Evolutionary conservation across 177 flowering plant species (phyloP).

Genomic region (Telopea speciosissima): DNA sequence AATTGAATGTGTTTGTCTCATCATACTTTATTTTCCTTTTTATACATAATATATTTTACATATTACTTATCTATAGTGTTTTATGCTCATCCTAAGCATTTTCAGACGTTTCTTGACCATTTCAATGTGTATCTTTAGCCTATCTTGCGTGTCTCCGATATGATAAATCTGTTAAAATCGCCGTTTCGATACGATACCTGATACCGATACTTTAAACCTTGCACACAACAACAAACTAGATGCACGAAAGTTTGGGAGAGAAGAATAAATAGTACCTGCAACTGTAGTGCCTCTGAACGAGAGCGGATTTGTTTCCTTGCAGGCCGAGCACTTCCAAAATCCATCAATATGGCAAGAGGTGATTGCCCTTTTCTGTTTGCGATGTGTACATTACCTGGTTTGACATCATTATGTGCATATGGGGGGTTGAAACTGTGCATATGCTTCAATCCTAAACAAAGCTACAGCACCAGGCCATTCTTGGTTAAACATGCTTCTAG

Average conservation of each 20-base stretch:
- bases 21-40: no score
- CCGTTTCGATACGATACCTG: no score
- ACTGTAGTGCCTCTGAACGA: conserved; percentile 75
- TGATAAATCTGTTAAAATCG: no score
- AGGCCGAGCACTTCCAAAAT: conserved; percentile 93
- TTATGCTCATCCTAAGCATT: no score
- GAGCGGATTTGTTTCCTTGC: conserved; percentile 78
- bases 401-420: conserved; percentile 95
- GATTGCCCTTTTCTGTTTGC: conserved; percentile 78
- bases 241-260: background rate
- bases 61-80: no score
- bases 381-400: conserved; percentile 87
- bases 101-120: no score
- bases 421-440: conserved; percentile 91
- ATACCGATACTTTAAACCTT: no score
- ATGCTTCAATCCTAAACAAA: conserved; percentile 93
- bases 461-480: conserved; percentile 36
- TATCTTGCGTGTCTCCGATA: no score
- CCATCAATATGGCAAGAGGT: conserved; percentile 89
- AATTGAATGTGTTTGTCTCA: no score
- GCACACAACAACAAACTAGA: no score
- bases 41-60: no score
- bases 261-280: conserved; percentile 54
- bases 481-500: background rate
- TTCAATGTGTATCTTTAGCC: no score